Evolutionary conservation across 2,329 filamentous ascomycete genomes (phyloP).

Genomic region (Microsporum canis): DNA sequence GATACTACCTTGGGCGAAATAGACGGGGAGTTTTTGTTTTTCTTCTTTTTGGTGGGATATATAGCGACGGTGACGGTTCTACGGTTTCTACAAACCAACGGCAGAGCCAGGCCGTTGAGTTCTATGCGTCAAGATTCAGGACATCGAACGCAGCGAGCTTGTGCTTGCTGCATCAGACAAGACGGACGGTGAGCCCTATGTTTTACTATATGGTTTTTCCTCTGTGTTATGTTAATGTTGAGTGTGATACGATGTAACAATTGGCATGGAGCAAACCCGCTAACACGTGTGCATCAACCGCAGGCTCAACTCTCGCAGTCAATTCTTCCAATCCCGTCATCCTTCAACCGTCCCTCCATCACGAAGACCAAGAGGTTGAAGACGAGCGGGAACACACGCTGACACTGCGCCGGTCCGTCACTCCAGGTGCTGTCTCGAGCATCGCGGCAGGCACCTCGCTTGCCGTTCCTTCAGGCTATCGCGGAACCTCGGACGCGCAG

Average conservation of each 20-base stretch:
- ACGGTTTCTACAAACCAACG: conserved; percentile 2
- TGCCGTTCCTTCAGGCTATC: conserved; percentile 13
- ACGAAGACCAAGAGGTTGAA: conserved; percentile 19
- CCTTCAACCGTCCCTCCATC: conserved; percentile 22
- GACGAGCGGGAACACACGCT: conserved; percentile 11
- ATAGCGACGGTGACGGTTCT: conserved; percentile 2
- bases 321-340: conserved; percentile 28
- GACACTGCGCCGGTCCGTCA: conserved; percentile 24
- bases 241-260: too few species aligned
- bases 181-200: conserved; percentile 32
- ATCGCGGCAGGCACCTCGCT: conserved; percentile 27
- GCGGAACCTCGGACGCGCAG: conserved; percentile 24
- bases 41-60: not conserved
- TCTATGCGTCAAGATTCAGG: conserved; percentile 38
- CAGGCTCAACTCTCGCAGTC: conserved; percentile 30
- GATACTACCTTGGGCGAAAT: not conserved
- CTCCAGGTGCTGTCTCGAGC: conserved; percentile 25
- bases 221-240: not conserved
- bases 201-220: not conserved
- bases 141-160: conserved; percentile 38
- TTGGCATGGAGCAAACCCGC: not conserved
- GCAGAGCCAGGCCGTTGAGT: conserved; percentile 21
- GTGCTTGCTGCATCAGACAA: conserved; percentile 39
- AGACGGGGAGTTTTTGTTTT: not conserved
- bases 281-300: conserved; percentile 11